Evolutionary conservation across 2,329 filamentous ascomycete species (phyloP).

Genomic region (Blastomyces gilchristii): DNA sequence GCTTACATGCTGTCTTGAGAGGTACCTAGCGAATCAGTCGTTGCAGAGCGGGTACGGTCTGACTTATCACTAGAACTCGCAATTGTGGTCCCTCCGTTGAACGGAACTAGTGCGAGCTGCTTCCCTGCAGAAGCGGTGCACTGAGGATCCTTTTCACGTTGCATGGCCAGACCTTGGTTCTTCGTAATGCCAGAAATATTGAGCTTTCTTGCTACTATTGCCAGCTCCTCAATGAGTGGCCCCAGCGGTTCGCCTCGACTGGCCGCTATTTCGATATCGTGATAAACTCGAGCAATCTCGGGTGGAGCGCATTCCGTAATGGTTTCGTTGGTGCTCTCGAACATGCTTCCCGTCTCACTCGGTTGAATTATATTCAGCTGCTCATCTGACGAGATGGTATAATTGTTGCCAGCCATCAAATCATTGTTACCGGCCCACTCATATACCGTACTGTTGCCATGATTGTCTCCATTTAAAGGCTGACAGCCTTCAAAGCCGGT

Average conservation of each 20-base stretch:
- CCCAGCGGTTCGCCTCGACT: conserved; percentile 22
- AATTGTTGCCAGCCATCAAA: background rate
- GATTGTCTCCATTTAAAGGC: background rate
- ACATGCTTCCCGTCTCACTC: background rate
- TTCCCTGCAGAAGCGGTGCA: background rate
- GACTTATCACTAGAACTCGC: background rate
- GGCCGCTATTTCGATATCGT: conserved; percentile 24
- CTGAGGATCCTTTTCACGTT: background rate
- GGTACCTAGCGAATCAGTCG: background rate
- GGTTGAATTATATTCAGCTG: background rate
- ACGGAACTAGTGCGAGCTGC: background rate
- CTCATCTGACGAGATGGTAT: background rate
- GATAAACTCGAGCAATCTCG: conserved; percentile 23
- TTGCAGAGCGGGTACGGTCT: background rate
- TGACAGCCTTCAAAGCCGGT: background rate
- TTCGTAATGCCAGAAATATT: conserved; percentile 4
- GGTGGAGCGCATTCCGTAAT: conserved; percentile 12
- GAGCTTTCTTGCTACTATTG: conserved; percentile 12
- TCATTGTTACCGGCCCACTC: background rate
- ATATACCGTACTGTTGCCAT: background rate
- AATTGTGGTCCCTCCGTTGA: background rate
- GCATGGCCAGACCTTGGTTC: background rate
- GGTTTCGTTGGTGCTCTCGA: conserved; percentile 8
- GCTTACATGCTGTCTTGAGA: background rate
- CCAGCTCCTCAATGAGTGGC: conserved; percentile 23